Conservation (phyloP, 805 yeast genomes). For the Cyberlindnera lachancei region DNA sequence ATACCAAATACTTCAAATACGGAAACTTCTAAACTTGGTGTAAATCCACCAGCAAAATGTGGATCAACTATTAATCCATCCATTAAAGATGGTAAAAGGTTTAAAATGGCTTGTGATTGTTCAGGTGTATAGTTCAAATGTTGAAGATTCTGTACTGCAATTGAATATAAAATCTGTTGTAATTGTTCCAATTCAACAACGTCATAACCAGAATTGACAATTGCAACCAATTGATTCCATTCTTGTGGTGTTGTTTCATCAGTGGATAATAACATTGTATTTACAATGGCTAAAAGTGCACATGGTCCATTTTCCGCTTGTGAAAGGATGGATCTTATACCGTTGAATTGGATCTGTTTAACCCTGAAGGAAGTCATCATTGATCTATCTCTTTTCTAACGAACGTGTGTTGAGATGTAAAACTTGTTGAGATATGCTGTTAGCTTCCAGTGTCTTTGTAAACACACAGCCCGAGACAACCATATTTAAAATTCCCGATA, state of each 20-base stretch:
- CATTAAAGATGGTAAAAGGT: constrained; percentile 54
- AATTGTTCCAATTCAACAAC: constrained; percentile 33
- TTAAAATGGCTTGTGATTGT: constrained; percentile 1
- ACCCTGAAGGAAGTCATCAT: constrained; percentile 1
- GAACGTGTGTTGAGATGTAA: too few relatives aligned
- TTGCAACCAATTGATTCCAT: constrained; percentile 20
- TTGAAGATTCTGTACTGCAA: constrained; percentile 30
- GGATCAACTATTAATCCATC: constrained; percentile 73
- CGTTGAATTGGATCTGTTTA: constrained; percentile 17
- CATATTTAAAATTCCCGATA: too few relatives aligned
- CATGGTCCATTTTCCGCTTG: constrained; percentile 88
- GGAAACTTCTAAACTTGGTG: constrained; percentile 42
- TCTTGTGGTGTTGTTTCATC: constrained; percentile 18
- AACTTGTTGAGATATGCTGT: too few relatives aligned
- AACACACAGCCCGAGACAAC: too few relatives aligned
- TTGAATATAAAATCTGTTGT: constrained; percentile 43
- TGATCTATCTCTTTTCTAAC: not conserved
- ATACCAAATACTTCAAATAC: constrained; percentile 54
- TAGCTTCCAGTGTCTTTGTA: too few relatives aligned
- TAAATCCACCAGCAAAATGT: constrained; percentile 54
- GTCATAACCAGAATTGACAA: constrained; percentile 23
- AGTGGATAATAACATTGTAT: constrained; percentile 53
- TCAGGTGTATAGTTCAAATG: not conserved
- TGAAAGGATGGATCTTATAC: constrained; percentile 41
- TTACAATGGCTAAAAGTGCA: constrained; percentile 71